These are phyloP conservation scores for Diutina neorugosa DNA, from an alignment of 1,139 yeast species.

Conservation along the genomic window DNA sequence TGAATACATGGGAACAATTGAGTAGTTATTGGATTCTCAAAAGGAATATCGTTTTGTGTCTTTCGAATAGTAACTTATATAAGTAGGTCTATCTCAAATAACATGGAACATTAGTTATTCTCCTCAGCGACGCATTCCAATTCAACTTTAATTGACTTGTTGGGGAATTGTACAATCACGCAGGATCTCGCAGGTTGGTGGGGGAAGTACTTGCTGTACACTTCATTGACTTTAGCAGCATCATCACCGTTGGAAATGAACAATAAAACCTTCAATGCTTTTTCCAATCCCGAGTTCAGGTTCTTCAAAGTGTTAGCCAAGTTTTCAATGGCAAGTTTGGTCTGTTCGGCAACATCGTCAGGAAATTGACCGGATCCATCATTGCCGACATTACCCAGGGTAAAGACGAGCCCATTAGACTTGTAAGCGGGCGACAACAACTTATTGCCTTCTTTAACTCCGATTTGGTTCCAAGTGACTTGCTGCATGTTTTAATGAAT, in stretches of 20 bases:
- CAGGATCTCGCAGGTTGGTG: slow-evolving; percentile 2
- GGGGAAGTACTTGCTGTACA: slow-evolving; percentile 4
- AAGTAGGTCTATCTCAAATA: neutral
- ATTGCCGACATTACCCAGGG: neutral
- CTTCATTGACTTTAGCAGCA: neutral
- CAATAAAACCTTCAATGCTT: slow-evolving; percentile 3
- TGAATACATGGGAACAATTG: neutral
- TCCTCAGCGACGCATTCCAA: slow-evolving; percentile 26
- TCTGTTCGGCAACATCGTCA: neutral
- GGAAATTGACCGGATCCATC: neutral
- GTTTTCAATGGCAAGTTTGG: neutral
- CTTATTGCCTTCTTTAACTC: neutral
- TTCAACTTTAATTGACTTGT: slow-evolving; percentile 27
- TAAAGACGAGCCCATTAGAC: slow-evolving; percentile 2
- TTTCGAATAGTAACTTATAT: neutral
- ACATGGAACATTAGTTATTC: neutral
- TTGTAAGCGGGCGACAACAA: neutral
- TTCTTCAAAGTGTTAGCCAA: neutral
- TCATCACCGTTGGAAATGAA: slow-evolving; percentile 1
- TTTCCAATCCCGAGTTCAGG: neutral
- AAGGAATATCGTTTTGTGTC: no score
- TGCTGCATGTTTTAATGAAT: neutral
- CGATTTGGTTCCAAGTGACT: neutral
- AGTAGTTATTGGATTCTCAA: no score
- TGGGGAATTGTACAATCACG: slow-evolving; percentile 19